Percentiles rank a stretch among this genome's conserved stretches.
These are phyloP conservation scores for Penicillium brevicompactum DNA, from an alignment of 2,329 filamentous ascomycete species.

Conservation along the genomic window DNA sequence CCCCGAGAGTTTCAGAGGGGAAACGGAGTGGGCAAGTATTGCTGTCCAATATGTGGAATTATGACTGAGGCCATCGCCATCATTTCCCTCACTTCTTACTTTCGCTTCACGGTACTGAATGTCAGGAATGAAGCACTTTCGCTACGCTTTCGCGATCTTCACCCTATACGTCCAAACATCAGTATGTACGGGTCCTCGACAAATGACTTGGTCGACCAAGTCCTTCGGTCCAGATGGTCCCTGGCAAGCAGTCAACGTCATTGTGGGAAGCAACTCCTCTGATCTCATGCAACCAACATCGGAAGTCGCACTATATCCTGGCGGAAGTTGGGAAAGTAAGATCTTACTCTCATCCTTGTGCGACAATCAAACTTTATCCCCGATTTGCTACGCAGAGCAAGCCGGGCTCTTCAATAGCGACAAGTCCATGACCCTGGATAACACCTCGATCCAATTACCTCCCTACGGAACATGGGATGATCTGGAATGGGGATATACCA, in stretches of 20 bases:
- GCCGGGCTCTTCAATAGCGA: slow-evolving; percentile 1
- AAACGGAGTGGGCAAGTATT: background rate
- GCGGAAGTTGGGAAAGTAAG: slow-evolving; percentile 8
- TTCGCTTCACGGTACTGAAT: background rate
- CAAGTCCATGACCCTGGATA: background rate
- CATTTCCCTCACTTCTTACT: background rate
- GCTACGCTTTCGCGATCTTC: background rate
- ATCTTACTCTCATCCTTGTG: background rate
- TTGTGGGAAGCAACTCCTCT: slow-evolving; percentile 1
- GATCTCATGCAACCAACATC: background rate
- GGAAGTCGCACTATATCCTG: slow-evolving; percentile 13
- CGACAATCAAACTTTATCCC: slow-evolving; percentile 7
- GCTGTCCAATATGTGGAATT: background rate
- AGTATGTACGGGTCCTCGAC: background rate
- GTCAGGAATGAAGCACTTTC: background rate
- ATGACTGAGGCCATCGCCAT: background rate
- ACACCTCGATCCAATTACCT: background rate
- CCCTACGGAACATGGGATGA: background rate
- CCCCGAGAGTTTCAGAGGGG: background rate
- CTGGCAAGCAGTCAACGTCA: slow-evolving; percentile 22
- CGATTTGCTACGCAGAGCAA: slow-evolving; percentile 3
- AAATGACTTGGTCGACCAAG: slow-evolving; percentile 10
- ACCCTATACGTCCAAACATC: background rate
- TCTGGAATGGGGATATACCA: background rate
- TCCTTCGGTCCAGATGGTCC: slow-evolving; percentile 21